A percentile compares a stretch with the other conserved stretches of the same genome.
phyloP scores from a whole-genome alignment of 225 moss, liverwort and hornwort genomes.

The Physcomitrellopsis africana region DNA sequence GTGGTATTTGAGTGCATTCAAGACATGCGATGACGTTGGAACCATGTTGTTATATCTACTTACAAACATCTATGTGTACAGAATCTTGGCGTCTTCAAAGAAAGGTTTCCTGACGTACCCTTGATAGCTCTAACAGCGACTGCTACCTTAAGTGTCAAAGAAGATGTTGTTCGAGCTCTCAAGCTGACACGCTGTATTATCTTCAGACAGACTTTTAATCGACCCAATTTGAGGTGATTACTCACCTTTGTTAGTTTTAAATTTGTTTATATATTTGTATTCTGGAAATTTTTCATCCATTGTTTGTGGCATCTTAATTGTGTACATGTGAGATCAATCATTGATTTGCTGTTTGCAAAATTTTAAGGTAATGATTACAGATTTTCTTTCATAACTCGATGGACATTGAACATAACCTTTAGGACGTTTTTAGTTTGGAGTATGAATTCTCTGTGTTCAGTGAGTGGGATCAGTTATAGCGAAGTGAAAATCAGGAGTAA shows the following conservation, averaged over 20 bases:
- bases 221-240: constrained; percentile 83
- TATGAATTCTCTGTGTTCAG: not conserved
- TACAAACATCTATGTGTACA: constrained; percentile 34
- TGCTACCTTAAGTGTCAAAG: constrained; percentile 93
- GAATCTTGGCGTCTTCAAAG: constrained; percentile 95
- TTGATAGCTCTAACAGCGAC: constrained; percentile 95
- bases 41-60: constrained; percentile 8
- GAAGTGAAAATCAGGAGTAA: constrained; percentile 8
- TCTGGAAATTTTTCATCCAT: not conserved
- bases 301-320: constrained; percentile 1
- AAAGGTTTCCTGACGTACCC: constrained; percentile 88
- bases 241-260: not conserved
- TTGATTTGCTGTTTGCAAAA: constrained; percentile 17
- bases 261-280: not conserved
- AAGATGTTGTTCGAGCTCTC: constrained; percentile 96
- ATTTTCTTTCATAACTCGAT: too few relatives aligned
- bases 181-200: constrained; percentile 90
- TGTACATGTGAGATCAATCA: not conserved
- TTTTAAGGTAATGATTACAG: not conserved
- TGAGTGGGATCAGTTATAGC: not conserved
- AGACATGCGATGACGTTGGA: not conserved
- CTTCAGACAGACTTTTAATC: constrained; percentile 96
- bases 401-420: not conserved
- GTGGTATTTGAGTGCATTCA: constrained; percentile 23
- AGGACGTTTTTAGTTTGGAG: constrained; percentile 12